phyloP scores from a whole-genome alignment of 2,329 filamentous ascomycete genomes.

The Chaetomiaceae sp. region DNA sequence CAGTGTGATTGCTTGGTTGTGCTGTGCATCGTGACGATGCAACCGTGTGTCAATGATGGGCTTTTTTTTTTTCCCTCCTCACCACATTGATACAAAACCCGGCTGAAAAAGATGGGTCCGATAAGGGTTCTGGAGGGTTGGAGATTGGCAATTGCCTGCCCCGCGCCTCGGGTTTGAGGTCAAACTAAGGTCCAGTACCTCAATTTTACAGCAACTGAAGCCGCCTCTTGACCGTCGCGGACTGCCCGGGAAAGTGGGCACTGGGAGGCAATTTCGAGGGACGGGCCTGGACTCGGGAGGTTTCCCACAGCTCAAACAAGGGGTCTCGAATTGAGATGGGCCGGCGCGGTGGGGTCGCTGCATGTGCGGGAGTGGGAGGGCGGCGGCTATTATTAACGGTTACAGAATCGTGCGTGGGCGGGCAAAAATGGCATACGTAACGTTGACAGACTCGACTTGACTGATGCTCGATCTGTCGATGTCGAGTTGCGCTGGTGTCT shows the following conservation, averaged over 20 bases:
- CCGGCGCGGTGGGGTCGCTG: background rate
- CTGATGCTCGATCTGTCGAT: too few species aligned
- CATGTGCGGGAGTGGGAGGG: background rate
- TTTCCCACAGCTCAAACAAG: background rate
- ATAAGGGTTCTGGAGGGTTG: background rate
- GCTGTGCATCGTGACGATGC: background rate
- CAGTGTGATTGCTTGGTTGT: background rate
- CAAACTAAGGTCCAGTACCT: too few species aligned
- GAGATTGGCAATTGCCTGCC: background rate
- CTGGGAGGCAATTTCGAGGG: slow-evolving; percentile 4
- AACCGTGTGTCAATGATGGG: background rate
- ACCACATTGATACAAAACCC: too few species aligned
- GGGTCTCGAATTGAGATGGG: slow-evolving; percentile 1
- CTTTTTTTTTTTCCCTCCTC: too few species aligned
- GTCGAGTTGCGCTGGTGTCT: too few species aligned
- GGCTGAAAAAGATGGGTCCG: background rate
- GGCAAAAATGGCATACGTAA: too few species aligned
- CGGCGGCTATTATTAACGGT: too few species aligned
- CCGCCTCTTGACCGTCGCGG: background rate
- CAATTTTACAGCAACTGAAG: background rate
- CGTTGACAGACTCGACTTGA: too few species aligned
- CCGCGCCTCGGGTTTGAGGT: background rate
- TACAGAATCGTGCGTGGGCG: too few species aligned
- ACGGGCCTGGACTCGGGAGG: background rate
- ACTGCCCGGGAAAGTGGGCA: slow-evolving; percentile 4